A percentile compares a stretch with the other conserved stretches of the same genome.
Conservation (phyloP, 164 flowering plant species). For the Umbilicus rupestris region DNA sequence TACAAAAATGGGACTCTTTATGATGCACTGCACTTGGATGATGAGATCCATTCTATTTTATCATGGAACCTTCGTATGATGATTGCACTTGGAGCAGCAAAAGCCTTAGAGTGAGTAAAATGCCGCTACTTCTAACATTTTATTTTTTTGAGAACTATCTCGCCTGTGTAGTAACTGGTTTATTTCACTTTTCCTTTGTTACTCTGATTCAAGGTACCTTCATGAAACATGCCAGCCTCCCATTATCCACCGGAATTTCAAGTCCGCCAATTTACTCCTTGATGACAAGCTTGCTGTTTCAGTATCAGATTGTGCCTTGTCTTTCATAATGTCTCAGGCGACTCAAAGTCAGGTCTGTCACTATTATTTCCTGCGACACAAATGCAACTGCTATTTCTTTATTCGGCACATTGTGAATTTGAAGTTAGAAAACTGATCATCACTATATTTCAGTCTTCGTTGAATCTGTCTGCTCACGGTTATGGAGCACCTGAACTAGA, state of each 20-base stretch:
- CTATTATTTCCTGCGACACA: neutral
- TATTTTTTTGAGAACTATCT: neutral
- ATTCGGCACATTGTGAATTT: neutral
- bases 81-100: conserved; percentile 81
- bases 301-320: conserved; percentile 78
- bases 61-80: conserved; percentile 66
- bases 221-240: conserved; percentile 76
- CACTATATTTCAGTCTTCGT: conserved; percentile 23
- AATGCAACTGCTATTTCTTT: neutral
- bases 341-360: conserved; percentile 40
- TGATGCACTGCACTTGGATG: conserved; percentile 62
- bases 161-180: neutral
- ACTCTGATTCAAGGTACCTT: conserved; percentile 44
- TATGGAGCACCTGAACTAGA: conserved; percentile 73
- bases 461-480: conserved; percentile 24
- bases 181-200: neutral
- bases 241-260: conserved; percentile 59
- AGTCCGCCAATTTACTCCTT: conserved; percentile 66
- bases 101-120: conserved; percentile 73
- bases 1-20: conserved; percentile 54
- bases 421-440: conserved; percentile 6
- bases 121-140: neutral
- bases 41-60: conserved; percentile 41
- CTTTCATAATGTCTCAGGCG: conserved; percentile 33
- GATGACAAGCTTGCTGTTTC: conserved; percentile 43